phyloP scores from a whole-genome alignment of 306 rosid species.

The Albizia julibrissin region DNA sequence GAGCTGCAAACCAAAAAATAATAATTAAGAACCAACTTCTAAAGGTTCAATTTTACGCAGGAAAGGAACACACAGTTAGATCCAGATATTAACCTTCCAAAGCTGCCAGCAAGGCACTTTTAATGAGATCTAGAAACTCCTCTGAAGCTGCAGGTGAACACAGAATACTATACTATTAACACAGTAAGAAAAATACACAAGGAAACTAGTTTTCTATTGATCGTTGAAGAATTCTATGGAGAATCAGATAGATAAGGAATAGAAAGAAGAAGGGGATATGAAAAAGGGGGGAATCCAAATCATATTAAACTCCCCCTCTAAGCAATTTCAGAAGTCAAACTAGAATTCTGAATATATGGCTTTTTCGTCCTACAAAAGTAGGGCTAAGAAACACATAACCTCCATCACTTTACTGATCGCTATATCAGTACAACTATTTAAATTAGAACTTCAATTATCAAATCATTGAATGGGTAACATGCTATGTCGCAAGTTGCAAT shows the following conservation, averaged over 20 bases:
- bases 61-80: slow-evolving; percentile 23
- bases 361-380: slow-evolving; percentile 20
- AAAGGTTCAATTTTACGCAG: slow-evolving; percentile 26
- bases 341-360: slow-evolving; percentile 1
- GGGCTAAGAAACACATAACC: slow-evolving; percentile 14
- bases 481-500: not conserved
- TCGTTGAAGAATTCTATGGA: slow-evolving; percentile 27
- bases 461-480: not conserved
- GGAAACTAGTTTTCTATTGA: slow-evolving; percentile 13
- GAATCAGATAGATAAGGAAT: slow-evolving; percentile 23
- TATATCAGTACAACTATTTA: slow-evolving; percentile 2
- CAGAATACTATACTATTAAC: slow-evolving; percentile 23
- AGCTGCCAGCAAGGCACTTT: slow-evolving; percentile 95
- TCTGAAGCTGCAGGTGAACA: slow-evolving; percentile 82
- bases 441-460: not conserved
- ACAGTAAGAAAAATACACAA: not conserved
- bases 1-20: slow-evolving; percentile 56
- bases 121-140: slow-evolving; percentile 90
- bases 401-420: slow-evolving; percentile 7
- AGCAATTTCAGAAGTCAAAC: not conserved
- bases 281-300: slow-evolving; percentile 3
- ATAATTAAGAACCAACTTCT: slow-evolving; percentile 25
- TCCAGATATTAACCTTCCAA: slow-evolving; percentile 69
- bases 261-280: not conserved
- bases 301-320: not conserved